These are phyloP conservation scores for Linderina pennispora DNA, from an alignment of 192 early-diverging fungal genomes.

Conservation along the genomic window DNA sequence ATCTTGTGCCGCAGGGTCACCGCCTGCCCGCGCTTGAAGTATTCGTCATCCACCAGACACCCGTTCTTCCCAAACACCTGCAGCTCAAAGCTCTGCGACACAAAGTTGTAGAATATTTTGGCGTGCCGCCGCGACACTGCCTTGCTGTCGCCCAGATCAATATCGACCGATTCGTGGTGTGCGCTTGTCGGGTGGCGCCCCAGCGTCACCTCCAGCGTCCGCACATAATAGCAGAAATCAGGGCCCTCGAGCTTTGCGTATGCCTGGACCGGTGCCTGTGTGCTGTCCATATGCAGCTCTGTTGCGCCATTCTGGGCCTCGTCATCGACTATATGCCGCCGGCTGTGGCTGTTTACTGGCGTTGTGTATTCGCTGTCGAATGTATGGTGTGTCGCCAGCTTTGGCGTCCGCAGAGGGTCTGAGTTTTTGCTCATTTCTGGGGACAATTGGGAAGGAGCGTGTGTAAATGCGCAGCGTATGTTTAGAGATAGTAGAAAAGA, in stretches of 20 bases:
- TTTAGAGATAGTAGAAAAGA: neutral
- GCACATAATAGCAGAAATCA: constrained; percentile 79
- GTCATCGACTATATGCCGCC: too few relatives aligned
- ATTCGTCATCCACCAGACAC: constrained; percentile 77
- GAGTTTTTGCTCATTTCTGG: constrained; percentile 29
- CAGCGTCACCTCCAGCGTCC: constrained; percentile 68
- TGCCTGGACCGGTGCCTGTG: constrained; percentile 64
- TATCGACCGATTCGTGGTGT: constrained; percentile 63
- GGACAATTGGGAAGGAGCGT: too few relatives aligned
- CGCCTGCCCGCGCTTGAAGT: constrained; percentile 59
- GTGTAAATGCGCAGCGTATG: too few relatives aligned
- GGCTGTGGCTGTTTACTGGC: constrained; percentile 1
- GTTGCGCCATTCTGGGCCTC: too few relatives aligned
- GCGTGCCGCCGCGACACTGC: constrained; percentile 84
- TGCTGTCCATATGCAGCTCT: constrained; percentile 9
- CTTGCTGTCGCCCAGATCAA: constrained; percentile 79
- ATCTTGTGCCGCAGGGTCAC: constrained; percentile 51
- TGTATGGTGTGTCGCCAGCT: constrained; percentile 12
- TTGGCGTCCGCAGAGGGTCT: constrained; percentile 26
- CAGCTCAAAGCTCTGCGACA: constrained; percentile 74
- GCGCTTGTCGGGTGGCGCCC: constrained; percentile 61
- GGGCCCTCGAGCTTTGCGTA: constrained; percentile 87
- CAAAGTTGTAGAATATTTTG: constrained; percentile 79
- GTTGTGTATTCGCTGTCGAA: constrained; percentile 13
- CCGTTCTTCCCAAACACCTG: constrained; percentile 87